Conservation (phyloP, 2,329 filamentous ascomycete species). For the Scedosporium aurantiacum region DNA sequence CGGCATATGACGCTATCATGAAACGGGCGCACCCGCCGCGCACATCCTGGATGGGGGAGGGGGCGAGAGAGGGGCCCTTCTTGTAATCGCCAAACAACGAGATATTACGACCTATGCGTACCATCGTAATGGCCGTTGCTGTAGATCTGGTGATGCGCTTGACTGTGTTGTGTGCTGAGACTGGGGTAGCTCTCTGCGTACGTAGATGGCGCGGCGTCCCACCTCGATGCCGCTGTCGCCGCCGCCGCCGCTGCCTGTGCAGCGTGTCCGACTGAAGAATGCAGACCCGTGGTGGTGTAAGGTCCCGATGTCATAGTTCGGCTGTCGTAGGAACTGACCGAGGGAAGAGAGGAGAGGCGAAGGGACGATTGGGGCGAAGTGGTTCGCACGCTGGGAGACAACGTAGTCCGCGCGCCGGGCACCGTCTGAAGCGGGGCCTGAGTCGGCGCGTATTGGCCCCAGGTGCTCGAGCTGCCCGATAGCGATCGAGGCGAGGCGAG, state of each 20-base stretch:
- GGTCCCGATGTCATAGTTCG: conserved; percentile 17
- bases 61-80: background rate
- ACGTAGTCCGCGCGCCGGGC: conserved; percentile 14
- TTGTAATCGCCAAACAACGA: background rate
- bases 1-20: background rate
- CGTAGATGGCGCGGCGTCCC: conserved; percentile 27
- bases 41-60: background rate
- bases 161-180: conserved; percentile 20
- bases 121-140: background rate
- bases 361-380: conserved; percentile 19
- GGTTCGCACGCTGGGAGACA: conserved; percentile 31
- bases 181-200: conserved; percentile 28
- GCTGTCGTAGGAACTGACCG: conserved; percentile 28
- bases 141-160: conserved; percentile 3
- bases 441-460: conserved; percentile 32
- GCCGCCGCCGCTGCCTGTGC: conserved; percentile 21
- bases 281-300: conserved; percentile 22
- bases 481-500: conserved; percentile 43
- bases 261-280: conserved; percentile 27
- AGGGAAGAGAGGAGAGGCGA: conserved; percentile 18
- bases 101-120: background rate
- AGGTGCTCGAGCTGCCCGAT: conserved; percentile 34
- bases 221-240: conserved; percentile 26
- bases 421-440: conserved; percentile 21
- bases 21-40: background rate